Percentiles rank a stretch among this genome's conserved stretches.
Conservation (phyloP, 2,329 filamentous ascomycete genomes). For the Aurifilum marmelostoma region DNA sequence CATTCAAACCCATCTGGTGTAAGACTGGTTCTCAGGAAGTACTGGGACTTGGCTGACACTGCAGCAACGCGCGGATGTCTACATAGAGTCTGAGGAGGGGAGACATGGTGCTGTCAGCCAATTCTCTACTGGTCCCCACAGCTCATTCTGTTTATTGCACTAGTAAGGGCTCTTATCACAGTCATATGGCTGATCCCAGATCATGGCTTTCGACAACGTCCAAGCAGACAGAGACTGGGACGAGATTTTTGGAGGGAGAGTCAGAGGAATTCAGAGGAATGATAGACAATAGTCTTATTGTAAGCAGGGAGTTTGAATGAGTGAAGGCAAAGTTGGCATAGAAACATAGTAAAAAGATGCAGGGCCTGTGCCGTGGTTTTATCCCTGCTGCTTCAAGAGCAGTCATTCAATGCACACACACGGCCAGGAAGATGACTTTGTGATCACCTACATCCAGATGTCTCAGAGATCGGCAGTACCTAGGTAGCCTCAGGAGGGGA, state of each 20-base stretch:
- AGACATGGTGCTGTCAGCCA: not conserved
- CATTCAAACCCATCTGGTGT: not conserved
- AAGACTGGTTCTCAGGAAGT: too few relatives aligned
- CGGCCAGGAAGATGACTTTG: too few relatives aligned
- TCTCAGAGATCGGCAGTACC: too few relatives aligned
- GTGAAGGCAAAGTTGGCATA: too few relatives aligned
- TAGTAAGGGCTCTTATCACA: not conserved
- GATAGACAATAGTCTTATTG: not conserved
- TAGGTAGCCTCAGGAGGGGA: too few relatives aligned
- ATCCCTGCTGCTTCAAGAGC: too few relatives aligned
- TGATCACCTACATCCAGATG: too few relatives aligned
- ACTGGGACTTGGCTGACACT: too few relatives aligned
- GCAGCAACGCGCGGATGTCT: not conserved
- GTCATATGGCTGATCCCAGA: not conserved
- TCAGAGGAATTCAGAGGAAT: not conserved
- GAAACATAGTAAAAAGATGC: too few relatives aligned
- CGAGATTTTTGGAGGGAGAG: not conserved
- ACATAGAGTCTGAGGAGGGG: not conserved
- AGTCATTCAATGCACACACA: too few relatives aligned
- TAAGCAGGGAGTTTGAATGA: too few relatives aligned
- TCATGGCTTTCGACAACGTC: not conserved
- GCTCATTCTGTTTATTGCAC: constrained; percentile 1
- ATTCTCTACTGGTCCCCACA: not conserved
- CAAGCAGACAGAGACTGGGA: not conserved
- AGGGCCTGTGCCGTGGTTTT: too few relatives aligned